A percentile compares a stretch with the other conserved stretches of the same genome.
These are phyloP conservation scores for Otatea glauca DNA, from an alignment of 176 grass and related monocot species.

Conservation along the genomic window DNA sequence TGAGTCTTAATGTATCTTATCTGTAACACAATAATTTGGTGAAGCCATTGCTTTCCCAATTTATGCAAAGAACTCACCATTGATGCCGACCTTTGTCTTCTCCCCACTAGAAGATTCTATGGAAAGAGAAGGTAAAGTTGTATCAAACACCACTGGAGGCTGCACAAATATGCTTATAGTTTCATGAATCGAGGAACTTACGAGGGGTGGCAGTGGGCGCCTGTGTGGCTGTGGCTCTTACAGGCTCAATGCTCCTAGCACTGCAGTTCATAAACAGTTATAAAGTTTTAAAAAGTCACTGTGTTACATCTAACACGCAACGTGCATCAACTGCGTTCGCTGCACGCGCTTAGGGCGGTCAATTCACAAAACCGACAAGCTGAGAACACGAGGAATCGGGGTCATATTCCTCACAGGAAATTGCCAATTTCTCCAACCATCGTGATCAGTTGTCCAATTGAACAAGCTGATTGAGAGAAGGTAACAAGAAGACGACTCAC, in stretches of 20 bases:
- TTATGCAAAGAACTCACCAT: conserved; percentile 57
- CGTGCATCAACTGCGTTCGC: neutral
- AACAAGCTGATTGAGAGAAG: neutral
- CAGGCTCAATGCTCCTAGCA: conserved; percentile 52
- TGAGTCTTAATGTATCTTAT: neutral
- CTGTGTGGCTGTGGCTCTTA: conserved; percentile 71
- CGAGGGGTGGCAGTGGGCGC: conserved; percentile 51
- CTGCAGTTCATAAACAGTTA: too few species aligned
- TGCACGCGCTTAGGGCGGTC: neutral
- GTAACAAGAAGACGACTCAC: conserved; percentile 14
- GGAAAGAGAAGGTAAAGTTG: conserved; percentile 12
- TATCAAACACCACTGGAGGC: neutral
- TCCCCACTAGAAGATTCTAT: conserved; percentile 62
- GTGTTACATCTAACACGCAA: neutral
- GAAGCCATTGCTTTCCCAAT: neutral
- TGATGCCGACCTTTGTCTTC: conserved; percentile 82
- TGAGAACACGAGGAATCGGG: neutral
- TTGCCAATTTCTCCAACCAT: neutral
- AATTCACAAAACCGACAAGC: neutral
- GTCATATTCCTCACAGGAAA: neutral
- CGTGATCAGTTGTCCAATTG: neutral
- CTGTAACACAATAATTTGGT: neutral
- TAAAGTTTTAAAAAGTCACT: neutral
- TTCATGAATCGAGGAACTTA: conserved; percentile 38
- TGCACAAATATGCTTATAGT: neutral